Conservation (phyloP, 2,329 filamentous ascomycete species). For the Cercospora janseana region DNA sequence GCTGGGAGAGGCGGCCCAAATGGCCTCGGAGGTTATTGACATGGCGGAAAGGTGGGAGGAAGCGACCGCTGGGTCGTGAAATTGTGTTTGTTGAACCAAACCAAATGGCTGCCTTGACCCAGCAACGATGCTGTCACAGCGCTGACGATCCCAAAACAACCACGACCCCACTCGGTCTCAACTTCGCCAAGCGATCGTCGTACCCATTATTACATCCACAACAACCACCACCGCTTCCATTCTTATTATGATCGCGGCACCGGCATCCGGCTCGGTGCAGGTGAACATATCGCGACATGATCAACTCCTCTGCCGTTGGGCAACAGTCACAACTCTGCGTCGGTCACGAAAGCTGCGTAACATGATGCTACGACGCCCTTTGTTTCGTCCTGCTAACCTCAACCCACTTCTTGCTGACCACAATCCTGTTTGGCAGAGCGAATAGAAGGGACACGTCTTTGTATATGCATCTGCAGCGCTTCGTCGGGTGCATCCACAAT, state of each 20-base stretch:
- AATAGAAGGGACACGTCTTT: not conserved
- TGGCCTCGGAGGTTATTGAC: slow-evolving; percentile 53
- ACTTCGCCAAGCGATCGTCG: not conserved
- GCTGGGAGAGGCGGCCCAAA: slow-evolving; percentile 80
- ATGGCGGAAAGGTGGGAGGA: not conserved
- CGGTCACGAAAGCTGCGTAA: not conserved
- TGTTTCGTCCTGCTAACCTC: not conserved
- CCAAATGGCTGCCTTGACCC: not conserved
- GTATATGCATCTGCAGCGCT: slow-evolving; percentile 1
- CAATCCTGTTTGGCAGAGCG: not conserved
- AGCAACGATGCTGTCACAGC: no score
- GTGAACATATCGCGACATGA: not conserved
- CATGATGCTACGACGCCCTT: not conserved
- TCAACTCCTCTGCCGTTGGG: not conserved
- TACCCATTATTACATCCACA: not conserved
- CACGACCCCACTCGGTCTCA: not conserved
- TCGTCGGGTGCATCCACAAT: not conserved
- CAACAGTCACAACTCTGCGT: not conserved
- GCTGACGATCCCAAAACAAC: no score
- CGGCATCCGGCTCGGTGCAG: not conserved
- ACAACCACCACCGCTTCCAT: no score
- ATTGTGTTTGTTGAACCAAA: not conserved
- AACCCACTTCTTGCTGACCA: not conserved
- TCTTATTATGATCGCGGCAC: not conserved
- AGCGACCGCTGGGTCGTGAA: not conserved